Evolutionary conservation across 2,329 filamentous ascomycete genomes (phyloP).

Genomic region (Colletotrichum cuscutae): DNA sequence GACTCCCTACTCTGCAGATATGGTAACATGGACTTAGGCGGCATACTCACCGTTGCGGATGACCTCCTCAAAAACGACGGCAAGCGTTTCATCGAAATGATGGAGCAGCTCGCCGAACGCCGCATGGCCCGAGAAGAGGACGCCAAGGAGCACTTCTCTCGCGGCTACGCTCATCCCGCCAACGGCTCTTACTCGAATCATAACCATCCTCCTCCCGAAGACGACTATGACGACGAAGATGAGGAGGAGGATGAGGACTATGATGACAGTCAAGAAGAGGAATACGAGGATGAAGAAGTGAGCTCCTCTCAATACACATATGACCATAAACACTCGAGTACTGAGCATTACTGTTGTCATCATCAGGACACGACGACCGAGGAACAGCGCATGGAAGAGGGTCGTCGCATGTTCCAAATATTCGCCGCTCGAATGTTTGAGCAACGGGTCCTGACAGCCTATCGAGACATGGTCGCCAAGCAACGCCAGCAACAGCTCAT

Average conservation of each 20-base stretch:
- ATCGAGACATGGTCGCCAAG: conserved; percentile 94
- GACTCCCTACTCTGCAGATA: conserved; percentile 54
- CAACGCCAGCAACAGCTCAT: conserved; percentile 92
- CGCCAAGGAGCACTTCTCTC: conserved; percentile 73
- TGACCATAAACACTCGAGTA: conserved; percentile 46
- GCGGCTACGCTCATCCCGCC: conserved; percentile 64
- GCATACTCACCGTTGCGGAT: conserved; percentile 98
- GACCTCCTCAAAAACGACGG: conserved; percentile 98
- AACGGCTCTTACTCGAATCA: conserved; percentile 73
- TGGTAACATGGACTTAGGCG: conserved; percentile 74
- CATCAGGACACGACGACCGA: conserved; percentile 93
- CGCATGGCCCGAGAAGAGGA: conserved; percentile 97
- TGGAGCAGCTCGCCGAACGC: conserved; percentile 98
- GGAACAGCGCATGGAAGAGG: conserved; percentile 99
- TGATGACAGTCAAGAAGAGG: conserved; percentile 65
- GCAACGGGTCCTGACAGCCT: conserved; percentile 95
- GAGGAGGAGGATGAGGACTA: conserved; percentile 65
- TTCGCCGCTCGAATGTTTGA: conserved; percentile 99
- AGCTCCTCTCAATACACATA: conserved; percentile 37
- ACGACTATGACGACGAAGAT: conserved; percentile 78
- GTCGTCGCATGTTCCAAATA: conserved; percentile 98
- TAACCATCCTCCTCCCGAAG: conserved; percentile 80
- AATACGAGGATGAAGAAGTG: conserved; percentile 69
- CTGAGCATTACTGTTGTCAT: conserved; percentile 54
- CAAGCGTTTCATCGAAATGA: conserved; percentile 99